phyloP scores from a whole-genome alignment of 2,329 filamentous ascomycete genomes.

The Neopestalotiopsis sp. region DNA sequence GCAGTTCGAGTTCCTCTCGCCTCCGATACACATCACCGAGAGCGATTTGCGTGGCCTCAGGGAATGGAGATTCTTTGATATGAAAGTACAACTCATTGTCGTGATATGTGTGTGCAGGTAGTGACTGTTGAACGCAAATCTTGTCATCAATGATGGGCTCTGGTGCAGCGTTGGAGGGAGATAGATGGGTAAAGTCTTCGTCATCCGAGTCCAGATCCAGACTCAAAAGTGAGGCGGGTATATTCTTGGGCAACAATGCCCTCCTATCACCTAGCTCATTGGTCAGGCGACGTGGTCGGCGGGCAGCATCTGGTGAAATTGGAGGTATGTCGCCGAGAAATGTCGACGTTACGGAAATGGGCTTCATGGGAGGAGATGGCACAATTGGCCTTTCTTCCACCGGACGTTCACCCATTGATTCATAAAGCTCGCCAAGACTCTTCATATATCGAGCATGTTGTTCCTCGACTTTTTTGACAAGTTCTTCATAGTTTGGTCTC shows the following conservation, averaged over 20 bases:
- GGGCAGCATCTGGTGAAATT: neutral
- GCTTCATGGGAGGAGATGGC: conserved; percentile 10
- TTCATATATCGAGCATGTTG: conserved; percentile 16
- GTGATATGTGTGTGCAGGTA: neutral
- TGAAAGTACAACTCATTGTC: conserved; percentile 2
- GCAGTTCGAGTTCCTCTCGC: conserved; percentile 8
- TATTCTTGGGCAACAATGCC: conserved; percentile 2
- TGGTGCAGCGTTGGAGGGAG: neutral
- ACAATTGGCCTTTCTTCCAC: neutral
- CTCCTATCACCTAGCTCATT: conserved; percentile 17
- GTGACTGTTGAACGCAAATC: conserved; percentile 1
- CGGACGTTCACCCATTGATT: neutral
- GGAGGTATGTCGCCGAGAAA: conserved; percentile 8
- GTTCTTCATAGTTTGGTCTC: neutral
- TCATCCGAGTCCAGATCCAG: conserved; percentile 15
- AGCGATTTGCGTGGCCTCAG: conserved; percentile 8
- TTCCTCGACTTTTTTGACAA: conserved; percentile 13
- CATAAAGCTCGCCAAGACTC: conserved; percentile 11
- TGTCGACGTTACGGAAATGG: conserved; percentile 7
- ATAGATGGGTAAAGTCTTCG: conserved; percentile 6
- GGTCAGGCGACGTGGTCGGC: conserved; percentile 10
- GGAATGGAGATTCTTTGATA: neutral
- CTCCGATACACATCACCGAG: conserved; percentile 16
- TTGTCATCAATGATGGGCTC: neutral
- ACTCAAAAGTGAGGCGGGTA: conserved; percentile 11